phyloP scores from a whole-genome alignment of 176 grass and related monocot species.

The Zoysia japonica region DNA sequence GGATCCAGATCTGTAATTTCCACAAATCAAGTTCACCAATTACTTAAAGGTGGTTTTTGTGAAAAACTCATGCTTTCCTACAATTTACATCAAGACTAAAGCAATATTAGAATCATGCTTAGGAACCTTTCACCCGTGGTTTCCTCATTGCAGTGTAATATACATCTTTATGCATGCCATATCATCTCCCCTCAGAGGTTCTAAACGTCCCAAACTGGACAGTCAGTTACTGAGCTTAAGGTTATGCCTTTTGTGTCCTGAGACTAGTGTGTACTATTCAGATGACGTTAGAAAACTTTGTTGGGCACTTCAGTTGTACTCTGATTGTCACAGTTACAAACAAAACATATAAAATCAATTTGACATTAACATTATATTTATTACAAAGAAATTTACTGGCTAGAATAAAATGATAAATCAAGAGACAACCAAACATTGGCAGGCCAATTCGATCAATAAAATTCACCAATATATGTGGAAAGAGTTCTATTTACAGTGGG shows the following conservation, averaged over 20 bases:
- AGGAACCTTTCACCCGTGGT: not conserved
- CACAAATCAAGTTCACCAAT: not conserved
- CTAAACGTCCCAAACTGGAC: not conserved
- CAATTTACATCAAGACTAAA: not conserved
- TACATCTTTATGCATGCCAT: not conserved
- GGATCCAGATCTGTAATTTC: not conserved
- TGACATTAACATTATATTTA: not conserved
- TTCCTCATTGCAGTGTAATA: slow-evolving; percentile 1
- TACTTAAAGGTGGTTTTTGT: not conserved
- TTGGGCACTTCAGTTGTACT: not conserved
- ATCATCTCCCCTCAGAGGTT: not conserved
- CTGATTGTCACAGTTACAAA: not conserved
- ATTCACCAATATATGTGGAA: not conserved
- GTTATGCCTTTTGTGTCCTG: not conserved
- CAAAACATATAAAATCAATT: slow-evolving; percentile 1
- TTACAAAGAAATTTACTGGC: not conserved
- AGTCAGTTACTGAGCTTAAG: not conserved
- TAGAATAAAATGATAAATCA: not conserved
- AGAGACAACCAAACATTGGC: not conserved
- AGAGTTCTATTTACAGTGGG: slow-evolving; percentile 10
- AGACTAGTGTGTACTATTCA: slow-evolving; percentile 1
- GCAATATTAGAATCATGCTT: not conserved
- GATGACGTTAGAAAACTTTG: slow-evolving; percentile 24
- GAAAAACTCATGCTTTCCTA: not conserved
- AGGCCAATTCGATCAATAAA: not conserved